Percentiles rank a stretch among this genome's conserved stretches.
phyloP scores from a whole-genome alignment of 179 eudicot species.

The Monotropa hypopitys region DNA sequence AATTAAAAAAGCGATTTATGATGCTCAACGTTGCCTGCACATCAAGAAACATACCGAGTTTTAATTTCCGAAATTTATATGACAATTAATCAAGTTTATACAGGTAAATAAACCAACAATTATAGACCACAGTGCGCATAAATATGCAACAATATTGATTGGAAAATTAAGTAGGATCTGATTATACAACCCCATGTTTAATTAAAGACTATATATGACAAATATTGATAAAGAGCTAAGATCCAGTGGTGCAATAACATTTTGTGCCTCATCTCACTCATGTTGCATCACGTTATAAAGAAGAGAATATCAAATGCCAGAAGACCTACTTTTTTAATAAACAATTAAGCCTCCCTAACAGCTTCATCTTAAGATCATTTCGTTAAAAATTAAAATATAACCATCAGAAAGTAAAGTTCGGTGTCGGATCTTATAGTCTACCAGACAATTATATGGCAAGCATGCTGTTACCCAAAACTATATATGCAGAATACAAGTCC shows the following conservation, averaged over 20 bases:
- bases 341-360: background rate
- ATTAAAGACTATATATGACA: background rate
- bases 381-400: background rate
- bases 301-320: background rate
- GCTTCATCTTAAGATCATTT: background rate
- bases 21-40: conserved; percentile 72
- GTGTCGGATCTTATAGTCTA: background rate
- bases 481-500: background rate
- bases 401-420: background rate
- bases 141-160: background rate
- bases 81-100: background rate
- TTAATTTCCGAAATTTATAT: background rate
- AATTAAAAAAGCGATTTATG: conserved; percentile 42
- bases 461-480: background rate
- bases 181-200: background rate
- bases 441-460: background rate
- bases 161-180: background rate
- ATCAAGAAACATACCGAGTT: background rate
- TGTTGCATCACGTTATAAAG: background rate
- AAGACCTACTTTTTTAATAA: background rate
- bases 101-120: background rate
- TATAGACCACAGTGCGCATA: background rate
- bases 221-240: background rate
- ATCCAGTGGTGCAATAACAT: background rate
- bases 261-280: background rate